Conservation (phyloP, 192 early-diverging fungal species). For the Diversispora epigaea region DNA sequence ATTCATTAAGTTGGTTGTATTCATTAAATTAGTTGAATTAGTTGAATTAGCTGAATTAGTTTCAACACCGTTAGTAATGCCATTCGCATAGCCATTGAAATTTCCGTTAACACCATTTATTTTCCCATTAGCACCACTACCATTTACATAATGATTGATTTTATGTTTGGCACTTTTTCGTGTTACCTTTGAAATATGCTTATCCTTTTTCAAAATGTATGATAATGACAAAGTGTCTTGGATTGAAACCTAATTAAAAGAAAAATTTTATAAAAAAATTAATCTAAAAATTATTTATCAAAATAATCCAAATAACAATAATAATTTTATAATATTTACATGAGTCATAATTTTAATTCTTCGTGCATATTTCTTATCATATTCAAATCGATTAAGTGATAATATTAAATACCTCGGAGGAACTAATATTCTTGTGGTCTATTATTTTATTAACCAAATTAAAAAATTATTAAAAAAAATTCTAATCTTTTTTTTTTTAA, state of each 20-base stretch:
- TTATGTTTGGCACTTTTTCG: neutral
- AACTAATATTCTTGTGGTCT: slow-evolving; percentile 22
- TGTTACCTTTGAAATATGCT: neutral
- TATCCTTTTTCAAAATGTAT: neutral
- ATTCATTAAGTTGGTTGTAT: no score
- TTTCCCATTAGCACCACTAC: neutral
- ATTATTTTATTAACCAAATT: neutral
- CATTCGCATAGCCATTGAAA: neutral
- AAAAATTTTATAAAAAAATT: neutral
- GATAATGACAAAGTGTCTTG: neutral
- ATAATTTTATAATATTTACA: slow-evolving; percentile 7
- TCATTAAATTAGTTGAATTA: no score
- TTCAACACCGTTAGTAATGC: no score
- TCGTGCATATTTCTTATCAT: slow-evolving; percentile 25
- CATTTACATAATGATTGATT: neutral
- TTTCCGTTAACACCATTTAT: neutral
- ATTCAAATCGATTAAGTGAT: slow-evolving; percentile 34
- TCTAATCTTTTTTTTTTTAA: neutral
- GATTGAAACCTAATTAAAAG: neutral
- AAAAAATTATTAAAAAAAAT: neutral
- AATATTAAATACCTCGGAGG: slow-evolving; percentile 27
- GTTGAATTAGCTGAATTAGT: no score
- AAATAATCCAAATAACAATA: neutral
- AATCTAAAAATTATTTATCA: neutral
- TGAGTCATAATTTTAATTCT: slow-evolving; percentile 30